Evolutionary conservation across 768 basidiomycete species (phyloP), one percentile per base, ranked within the genome.

Genomic region (Lactarius sanguifluus): DNA sequence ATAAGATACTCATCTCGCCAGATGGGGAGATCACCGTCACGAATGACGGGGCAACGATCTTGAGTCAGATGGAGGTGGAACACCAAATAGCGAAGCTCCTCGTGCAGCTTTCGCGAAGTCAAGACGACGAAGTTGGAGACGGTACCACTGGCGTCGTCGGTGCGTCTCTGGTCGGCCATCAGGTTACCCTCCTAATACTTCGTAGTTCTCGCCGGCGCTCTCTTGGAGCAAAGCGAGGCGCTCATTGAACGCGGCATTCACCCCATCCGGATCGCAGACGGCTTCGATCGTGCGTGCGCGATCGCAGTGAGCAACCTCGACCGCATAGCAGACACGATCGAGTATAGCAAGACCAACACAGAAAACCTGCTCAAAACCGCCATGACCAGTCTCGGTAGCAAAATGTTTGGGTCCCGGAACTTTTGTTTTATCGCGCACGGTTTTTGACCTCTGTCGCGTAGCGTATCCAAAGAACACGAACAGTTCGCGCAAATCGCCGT

Each of bases 21-120:
- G 97, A 98, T 81, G 97, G 97, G 58, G 97, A 99, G 73, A 98
- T 99, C 73, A 98, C 96, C 38, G 96, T 98, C 43, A 98, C 97
- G 16, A 99, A 99, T 78, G 97, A 99, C 78, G 97, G 97, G 59
- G 97, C 97, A 7, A 99, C 97, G 28, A 99, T 99, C 72, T 82
- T 99, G 64, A 87, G 94, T 28, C 96, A 98, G 81, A 98, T 99
- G 95, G 94, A 97, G 77, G 96, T 98, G 60, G 96, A 98, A 74
- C 96, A 99, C 76, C 96, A 96, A 80, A 96, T 99, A 74, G 97
- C 97, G 66, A 99, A 97, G 79, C 85, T 99, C 55, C 85, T 99
- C 40, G 97, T 99, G 2, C 92, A 98, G 74, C 82, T 98, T 50
- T 96, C 94, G 20, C 96, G 96, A 81, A 94, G 92, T 76, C 97